Evolutionary conservation across 2,329 filamentous ascomycete species (phyloP).

Genomic region (Colletotrichum euphorbiae): DNA sequence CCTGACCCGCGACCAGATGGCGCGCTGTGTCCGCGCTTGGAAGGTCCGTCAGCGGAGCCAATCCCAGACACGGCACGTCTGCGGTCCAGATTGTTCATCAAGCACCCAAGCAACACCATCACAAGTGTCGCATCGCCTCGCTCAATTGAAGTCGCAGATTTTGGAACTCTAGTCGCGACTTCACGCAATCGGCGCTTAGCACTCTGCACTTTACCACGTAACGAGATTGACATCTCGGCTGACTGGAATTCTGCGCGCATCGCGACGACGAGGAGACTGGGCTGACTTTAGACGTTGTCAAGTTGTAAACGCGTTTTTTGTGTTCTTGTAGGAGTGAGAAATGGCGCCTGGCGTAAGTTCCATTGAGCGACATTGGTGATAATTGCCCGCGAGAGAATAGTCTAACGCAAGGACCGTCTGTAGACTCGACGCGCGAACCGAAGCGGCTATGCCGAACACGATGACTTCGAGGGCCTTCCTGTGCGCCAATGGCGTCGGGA

Average conservation of each 20-base stretch:
- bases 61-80: conserved; percentile 16
- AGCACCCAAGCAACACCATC: neutral
- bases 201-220: neutral
- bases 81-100: conserved; percentile 10
- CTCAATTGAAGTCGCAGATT: conserved; percentile 5
- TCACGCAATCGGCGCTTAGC: neutral
- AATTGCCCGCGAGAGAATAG: conserved; percentile 43
- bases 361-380: neutral
- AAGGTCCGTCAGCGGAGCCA: conserved; percentile 21
- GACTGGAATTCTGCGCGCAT: conserved; percentile 10
- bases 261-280: neutral
- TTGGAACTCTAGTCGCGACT: neutral
- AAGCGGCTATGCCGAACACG: conserved; percentile 68
- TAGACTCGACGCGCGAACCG: conserved; percentile 69
- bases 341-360: conserved; percentile 56
- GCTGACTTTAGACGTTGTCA: no score
- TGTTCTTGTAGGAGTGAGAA: neutral
- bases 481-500: conserved; percentile 91
- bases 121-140: conserved; percentile 14
- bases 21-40: conserved; percentile 25
- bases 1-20: neutral
- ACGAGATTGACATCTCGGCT: neutral
- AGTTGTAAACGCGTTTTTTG: neutral
- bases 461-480: conserved; percentile 79
- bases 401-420: conserved; percentile 36